phyloP scores from a whole-genome alignment of 2,329 filamentous ascomycete genomes.

The Alternaria gaisen region DNA sequence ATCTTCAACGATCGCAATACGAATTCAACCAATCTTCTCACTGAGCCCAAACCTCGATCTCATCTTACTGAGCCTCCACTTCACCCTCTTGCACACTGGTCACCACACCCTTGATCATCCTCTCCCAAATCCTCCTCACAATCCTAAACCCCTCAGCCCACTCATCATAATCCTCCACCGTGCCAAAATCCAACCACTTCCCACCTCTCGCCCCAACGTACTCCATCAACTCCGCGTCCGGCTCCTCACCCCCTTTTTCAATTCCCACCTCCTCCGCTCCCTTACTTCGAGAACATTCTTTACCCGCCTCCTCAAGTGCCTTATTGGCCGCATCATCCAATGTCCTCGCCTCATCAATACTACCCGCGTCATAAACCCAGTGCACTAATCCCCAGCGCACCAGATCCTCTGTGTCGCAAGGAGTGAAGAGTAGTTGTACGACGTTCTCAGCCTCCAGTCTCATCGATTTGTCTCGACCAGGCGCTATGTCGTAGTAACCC shows the following conservation, averaged over 20 bases:
- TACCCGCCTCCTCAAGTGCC: accelerated
- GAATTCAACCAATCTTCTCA: background rate
- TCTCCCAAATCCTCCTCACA: conserved; percentile 8
- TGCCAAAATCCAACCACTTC: conserved; percentile 11
- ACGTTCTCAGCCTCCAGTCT: background rate
- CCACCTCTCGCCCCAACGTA: conserved; percentile 13
- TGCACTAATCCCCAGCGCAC: conserved; percentile 11
- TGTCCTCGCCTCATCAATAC: background rate
- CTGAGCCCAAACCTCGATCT: background rate
- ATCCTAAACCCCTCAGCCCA: background rate
- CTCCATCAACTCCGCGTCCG: background rate
- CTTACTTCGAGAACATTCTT: background rate
- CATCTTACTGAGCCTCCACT: background rate
- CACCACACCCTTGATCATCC: background rate
- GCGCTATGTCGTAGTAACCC: conserved; percentile 15
- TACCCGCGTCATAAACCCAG: background rate
- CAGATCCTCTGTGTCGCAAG: conserved; percentile 16
- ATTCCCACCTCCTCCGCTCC: background rate
- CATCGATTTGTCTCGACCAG: too few species aligned
- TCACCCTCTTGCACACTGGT: background rate
- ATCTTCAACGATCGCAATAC: background rate
- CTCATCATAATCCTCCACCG: conserved; percentile 9
- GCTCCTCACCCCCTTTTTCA: background rate
- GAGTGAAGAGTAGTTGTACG: conserved; percentile 18
- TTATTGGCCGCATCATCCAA: background rate